Percentiles rank a stretch among this genome's conserved stretches.
phyloP scores from a whole-genome alignment of 176 grass and related monocot genomes.

The Ampelocalamus luodianensis region DNA sequence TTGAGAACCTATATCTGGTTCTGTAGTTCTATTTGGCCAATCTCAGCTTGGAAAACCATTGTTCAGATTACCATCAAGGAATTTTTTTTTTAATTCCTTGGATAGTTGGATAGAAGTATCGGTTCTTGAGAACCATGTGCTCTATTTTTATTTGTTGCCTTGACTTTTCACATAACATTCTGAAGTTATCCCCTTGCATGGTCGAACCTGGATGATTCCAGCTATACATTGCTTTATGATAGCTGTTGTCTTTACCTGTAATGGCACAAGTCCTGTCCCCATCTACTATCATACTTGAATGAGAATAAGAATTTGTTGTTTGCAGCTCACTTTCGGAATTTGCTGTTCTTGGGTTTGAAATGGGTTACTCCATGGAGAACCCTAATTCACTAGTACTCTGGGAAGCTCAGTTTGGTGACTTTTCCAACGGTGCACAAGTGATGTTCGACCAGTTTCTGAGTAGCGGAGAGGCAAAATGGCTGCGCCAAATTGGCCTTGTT shows the following conservation, averaged over 20 bases:
- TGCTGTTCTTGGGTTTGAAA: constrained; percentile 95
- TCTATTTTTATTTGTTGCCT: constrained; percentile 8
- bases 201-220: neutral
- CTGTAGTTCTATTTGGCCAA: neutral
- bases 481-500: constrained; percentile 88
- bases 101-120: neutral
- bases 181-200: neutral
- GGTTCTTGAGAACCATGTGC: neutral
- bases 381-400: constrained; percentile 93
- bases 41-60: neutral
- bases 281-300: neutral
- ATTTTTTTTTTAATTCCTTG: neutral
- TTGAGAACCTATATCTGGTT: neutral
- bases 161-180: neutral
- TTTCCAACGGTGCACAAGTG: constrained; percentile 93
- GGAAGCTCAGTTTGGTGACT: constrained; percentile 99
- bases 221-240: neutral
- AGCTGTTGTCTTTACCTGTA: neutral
- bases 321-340: constrained; percentile 98
- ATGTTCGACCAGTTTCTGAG: constrained; percentile 98
- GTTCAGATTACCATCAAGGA: neutral
- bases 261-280: neutral
- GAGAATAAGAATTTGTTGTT: neutral
- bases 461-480: constrained; percentile 95
- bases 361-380: constrained; percentile 99